Conservation (phyloP, 2,329 filamentous ascomycete genomes). For the Lecanicillium sp. region DNA sequence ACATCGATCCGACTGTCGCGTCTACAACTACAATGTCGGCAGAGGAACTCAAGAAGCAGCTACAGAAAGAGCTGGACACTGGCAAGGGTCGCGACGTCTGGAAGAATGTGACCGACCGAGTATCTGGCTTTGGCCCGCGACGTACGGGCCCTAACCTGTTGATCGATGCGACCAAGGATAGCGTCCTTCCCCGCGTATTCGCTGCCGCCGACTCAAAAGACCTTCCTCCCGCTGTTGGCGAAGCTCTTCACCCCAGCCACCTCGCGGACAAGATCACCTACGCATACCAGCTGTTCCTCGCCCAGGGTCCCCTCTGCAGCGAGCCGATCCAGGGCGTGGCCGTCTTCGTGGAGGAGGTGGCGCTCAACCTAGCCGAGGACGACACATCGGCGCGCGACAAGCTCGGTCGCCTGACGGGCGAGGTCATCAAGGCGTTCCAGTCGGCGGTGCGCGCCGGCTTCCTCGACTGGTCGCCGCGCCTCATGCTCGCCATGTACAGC, state of each 20-base stretch:
- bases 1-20: constrained; percentile 51
- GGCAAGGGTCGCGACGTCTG: constrained; percentile 69
- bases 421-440: constrained; percentile 85
- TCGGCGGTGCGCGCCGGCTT: constrained; percentile 79
- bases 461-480: constrained; percentile 91
- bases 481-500: constrained; percentile 95
- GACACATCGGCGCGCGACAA: constrained; percentile 56
- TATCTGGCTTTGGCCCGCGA: constrained; percentile 84
- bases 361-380: constrained; percentile 50
- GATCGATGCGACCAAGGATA: constrained; percentile 70
- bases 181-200: constrained; percentile 68
- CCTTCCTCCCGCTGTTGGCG: constrained; percentile 35
- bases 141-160: constrained; percentile 83
- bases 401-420: constrained; percentile 78
- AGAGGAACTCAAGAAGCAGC: constrained; percentile 69
- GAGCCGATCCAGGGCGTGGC: constrained; percentile 92
- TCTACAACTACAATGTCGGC: constrained; percentile 60
- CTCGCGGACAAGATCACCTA: constrained; percentile 88
- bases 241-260: constrained; percentile 54
- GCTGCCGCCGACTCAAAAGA: constrained; percentile 28
- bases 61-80: constrained; percentile 62
- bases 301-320: constrained; percentile 83
- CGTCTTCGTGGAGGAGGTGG: constrained; percentile 78
- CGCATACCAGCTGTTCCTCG: constrained; percentile 87
- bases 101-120: constrained; percentile 69